Base-by-base conservation (phyloP, 176 grass and related monocot species). In the Aegilops longissima region DNA sequence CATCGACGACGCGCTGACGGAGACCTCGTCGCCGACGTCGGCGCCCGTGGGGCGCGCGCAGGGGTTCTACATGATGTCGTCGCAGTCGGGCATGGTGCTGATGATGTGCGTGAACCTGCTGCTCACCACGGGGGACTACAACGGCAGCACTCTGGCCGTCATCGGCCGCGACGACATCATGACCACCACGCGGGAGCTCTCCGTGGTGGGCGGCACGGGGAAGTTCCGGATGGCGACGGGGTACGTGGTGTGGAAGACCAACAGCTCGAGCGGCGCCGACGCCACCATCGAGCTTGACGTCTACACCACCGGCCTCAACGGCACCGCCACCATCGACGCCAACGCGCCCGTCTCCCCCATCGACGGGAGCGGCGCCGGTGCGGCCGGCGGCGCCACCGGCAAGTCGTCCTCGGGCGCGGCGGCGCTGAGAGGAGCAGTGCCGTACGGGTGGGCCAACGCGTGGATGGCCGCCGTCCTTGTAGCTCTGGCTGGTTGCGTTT, bases 71-170 rank as follows among this genome's bases (percentile, higher is more conserved):
- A 54, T 84, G 31, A 5, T 77, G 49, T 38, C 86, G 1, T 88
- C 90, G 3, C 54, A 61, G 52, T 84, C 77, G 16, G 78, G 52
- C 12, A 0, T 34, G 9, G 70, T 69, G 33, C 82, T 88, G 1
- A 84, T 81, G 77, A n/a, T 88, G 62, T 66, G 39, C 35, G 63
- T 69, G 4, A 92, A 85, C 86, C 52, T 92, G 12, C 38, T 92
- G 38, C 61, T 92, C 82, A 77, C 63, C n/a, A 2, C 82, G 11
- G 90, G 86, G 20, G 39, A 52, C 51, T 42, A 85, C 86, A 82
- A 81, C 90, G 90, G 90, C 40, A 92, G 90, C 86, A 86, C 90
- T 39, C 12, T 92, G 12, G 86, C 78, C 16, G 71, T 92, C 17
- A 16, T 91, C 49, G 80, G 73, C 14, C 44, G 76, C 24, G 80